Percentiles rank a stretch among this genome's conserved stretches.
Conservation (phyloP, 2,329 filamentous ascomycete genomes). For the Trichoderma guizhouense region DNA sequence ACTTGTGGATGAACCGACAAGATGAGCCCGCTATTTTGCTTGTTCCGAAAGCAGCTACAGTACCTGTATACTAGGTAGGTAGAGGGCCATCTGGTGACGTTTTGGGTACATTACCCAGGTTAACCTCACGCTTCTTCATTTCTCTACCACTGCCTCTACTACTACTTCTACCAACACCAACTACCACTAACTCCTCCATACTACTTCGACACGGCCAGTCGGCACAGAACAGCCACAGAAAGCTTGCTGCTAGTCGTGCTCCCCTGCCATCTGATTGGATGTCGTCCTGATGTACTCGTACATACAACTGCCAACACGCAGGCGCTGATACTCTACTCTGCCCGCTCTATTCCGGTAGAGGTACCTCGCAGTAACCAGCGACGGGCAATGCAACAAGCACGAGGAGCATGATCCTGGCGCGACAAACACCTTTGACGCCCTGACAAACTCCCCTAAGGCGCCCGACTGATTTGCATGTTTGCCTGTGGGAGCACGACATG, state of each 20-base stretch:
- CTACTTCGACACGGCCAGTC: neutral
- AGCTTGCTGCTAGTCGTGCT: neutral
- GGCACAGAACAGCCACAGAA: neutral
- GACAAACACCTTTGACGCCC: neutral
- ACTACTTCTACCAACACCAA: too few species aligned
- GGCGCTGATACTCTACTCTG: neutral
- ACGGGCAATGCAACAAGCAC: neutral
- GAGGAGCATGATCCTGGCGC: neutral
- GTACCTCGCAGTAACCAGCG: neutral
- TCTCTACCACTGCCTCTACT: neutral
- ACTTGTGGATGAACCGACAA: neutral
- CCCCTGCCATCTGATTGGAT: neutral
- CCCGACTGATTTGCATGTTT: neutral
- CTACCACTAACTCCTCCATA: neutral
- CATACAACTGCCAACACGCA: neutral
- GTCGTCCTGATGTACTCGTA: neutral
- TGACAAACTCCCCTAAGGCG: neutral
- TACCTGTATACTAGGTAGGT: neutral
- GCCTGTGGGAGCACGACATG: conserved; percentile 2
- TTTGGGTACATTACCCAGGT: conserved; percentile 1
- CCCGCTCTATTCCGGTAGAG: neutral
- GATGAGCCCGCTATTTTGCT: neutral
- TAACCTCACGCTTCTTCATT: neutral
- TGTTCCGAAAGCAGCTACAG: neutral
- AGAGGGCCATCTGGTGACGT: neutral